Evolutionary conservation across 2,329 filamentous ascomycete species (phyloP), one percentile per base, ranked within the genome.

Genomic region (Neopestalotiopsis clavispora): DNA sequence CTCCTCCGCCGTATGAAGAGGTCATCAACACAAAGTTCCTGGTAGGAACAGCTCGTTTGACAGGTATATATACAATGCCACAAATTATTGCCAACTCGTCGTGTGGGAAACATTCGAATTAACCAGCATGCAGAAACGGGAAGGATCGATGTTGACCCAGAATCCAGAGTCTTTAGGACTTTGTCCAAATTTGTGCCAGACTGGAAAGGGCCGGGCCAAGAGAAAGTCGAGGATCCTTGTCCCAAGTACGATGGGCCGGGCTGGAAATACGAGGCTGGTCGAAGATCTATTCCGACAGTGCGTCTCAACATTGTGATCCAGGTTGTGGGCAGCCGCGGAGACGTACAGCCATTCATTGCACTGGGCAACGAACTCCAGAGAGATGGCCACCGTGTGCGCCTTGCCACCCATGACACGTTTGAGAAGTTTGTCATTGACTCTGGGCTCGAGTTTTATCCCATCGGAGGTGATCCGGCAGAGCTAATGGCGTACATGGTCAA

Each of bases 341-440:
- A 94, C 75, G 91, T 94, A 1, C 92, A 94, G 77, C 92, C 92
- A 0, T 94, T 94, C 74, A 84, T 94, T 28, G 91, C 91, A 0
- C 78, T 94, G 1, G 92, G 91, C 1, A 87, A 90, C 71, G 86
- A 87, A 0, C 79, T 94, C 34, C 88, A 90, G 69, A 84, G 84
- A 0, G 91, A 92, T 74, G 89, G 90, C 12, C 92, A 95, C 77
- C 86, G 92, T 23, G 89, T 95, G 2, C 88, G 92, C 40, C 81
- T 95, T 57, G 92, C 92, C 6, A 95, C 93, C 0, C 92, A 95
- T 74, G 80, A 86, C 4, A 89, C 85, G 1, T 95, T 95, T 73
- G 84, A 89, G 72, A 78, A 83, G 1, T 93, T 94, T 72, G 89
- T 94, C 4, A 86, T 90, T 69, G 88, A 23, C 14, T 90, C 90